Base-by-base conservation (phyloP, 1,284 basidiomycete genomes). In the Apiotrichum akiyoshidainum region DNA sequence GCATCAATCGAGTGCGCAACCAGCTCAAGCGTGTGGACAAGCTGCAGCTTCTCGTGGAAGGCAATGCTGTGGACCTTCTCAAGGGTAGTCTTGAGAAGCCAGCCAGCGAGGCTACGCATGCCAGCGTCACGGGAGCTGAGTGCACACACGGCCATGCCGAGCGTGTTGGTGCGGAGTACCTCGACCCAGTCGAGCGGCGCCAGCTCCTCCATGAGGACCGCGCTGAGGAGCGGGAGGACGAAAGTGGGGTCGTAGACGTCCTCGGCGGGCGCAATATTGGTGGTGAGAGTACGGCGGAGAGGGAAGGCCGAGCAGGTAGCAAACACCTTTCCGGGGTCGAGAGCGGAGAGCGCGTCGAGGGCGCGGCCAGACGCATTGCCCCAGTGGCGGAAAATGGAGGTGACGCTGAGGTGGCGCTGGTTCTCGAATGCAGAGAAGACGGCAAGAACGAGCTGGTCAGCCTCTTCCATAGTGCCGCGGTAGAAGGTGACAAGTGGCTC, bases 211-310 rank as follows among this genome's bases (percentile, higher is more conserved):
- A 78, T 74, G 33, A 92, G 78, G 65, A 85, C 82, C 54, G 86
- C 83, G 1, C 83, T 82, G 42, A 87, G 83, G 13, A 95, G 78
- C 9, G 87, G 79, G 37, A 90, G 76, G 13, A 92, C 74, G 71
- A 95, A 90, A 0, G 87, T 75, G 1, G 93, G 92, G 69, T 97
- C 93, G 67, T 95, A 97, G 26, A 87, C 67, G 13, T 26, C 51
- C 21, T 49, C 47, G 8, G 33, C 46, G 22, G 40, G 19, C 13
- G 34, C 26, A 5, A 40, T 10, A 1, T 21, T 31, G 1, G 56
- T 40, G 4, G 54, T 26, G 19, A 51, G 55, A 2, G 42, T 42
- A 13, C 52, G 57, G 12, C 59, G 61, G 12, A 78, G 70, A 0
- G 92, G 91, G 71, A 88, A 94, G 6, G 82, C 77, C 13, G 88